These are phyloP conservation scores for Fonsecaea pugnacius DNA, from an alignment of 2,329 filamentous ascomycete genomes.

Conservation along the genomic window DNA sequence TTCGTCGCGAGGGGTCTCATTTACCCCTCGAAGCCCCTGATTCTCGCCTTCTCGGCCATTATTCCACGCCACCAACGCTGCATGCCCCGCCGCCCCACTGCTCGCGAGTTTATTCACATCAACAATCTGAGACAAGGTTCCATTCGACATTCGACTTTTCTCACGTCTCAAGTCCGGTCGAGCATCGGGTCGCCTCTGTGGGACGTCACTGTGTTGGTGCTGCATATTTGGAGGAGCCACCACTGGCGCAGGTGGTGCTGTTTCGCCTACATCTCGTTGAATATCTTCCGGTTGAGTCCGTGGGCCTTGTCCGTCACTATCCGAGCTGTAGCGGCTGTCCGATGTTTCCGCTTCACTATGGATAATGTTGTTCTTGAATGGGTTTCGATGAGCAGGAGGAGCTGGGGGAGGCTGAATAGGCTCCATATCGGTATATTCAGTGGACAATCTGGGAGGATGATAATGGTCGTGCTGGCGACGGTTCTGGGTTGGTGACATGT, in stretches of 20 bases:
- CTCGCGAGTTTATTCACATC: conserved; percentile 61
- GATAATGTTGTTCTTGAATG: conserved; percentile 33
- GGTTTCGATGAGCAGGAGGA: conserved; percentile 45
- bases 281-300: conserved; percentile 39
- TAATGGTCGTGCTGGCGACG: conserved; percentile 30
- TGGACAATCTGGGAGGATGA: conserved; percentile 31
- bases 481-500: conserved; percentile 30
- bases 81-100: conserved; percentile 43
- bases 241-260: conserved; percentile 75
- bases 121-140: conserved; percentile 78
- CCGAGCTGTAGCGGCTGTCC: conserved; percentile 46
- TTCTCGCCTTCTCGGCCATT: conserved; percentile 40
- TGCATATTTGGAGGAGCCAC: conserved; percentile 77
- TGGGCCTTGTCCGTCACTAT: conserved; percentile 42
- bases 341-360: conserved; percentile 37
- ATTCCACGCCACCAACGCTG: conserved; percentile 49
- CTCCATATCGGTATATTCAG: conserved; percentile 30
- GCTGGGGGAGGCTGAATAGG: conserved; percentile 37
- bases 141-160: conserved; percentile 80
- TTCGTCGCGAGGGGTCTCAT: conserved; percentile 38
- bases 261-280: conserved; percentile 46
- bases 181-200: conserved; percentile 70
- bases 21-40: conserved; percentile 49
- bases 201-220: conserved; percentile 73
- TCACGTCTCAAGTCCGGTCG: conserved; percentile 78